These are phyloP conservation scores for Zygosaccharomyces rouxii DNA, from an alignment of 805 yeast species.

Conservation along the genomic window DNA sequence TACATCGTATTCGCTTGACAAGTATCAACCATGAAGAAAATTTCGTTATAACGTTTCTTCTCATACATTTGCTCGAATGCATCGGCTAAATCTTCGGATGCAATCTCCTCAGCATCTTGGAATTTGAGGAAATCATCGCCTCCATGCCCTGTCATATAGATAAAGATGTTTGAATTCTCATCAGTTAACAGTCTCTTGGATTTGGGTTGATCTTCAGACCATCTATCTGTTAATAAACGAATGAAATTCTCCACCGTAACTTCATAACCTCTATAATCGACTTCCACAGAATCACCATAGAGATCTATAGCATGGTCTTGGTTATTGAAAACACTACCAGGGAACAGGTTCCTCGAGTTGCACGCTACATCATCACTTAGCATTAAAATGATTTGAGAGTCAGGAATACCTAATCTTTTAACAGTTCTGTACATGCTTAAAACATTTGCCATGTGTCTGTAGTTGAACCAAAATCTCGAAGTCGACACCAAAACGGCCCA, in stretches of 20 bases:
- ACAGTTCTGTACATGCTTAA: conserved; percentile 93
- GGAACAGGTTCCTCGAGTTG: conserved; percentile 91
- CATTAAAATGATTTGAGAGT: conserved; percentile 94
- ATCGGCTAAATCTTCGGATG: conserved; percentile 92
- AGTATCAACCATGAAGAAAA: conserved; percentile 96
- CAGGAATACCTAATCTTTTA: conserved; percentile 94
- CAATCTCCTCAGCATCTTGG: conserved; percentile 97
- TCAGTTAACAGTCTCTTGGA: conserved; percentile 88
- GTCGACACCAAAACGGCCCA: conserved; percentile 92
- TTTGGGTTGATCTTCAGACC: conserved; percentile 92
- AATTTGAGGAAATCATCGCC: conserved; percentile 96
- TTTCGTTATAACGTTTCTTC: conserved; percentile 90
- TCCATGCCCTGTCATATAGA: conserved; percentile 97
- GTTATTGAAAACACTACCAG: conserved; percentile 93
- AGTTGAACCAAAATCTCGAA: conserved; percentile 96
- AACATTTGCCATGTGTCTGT: conserved; percentile 96
- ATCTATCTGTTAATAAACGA: conserved; percentile 87
- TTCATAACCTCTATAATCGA: conserved; percentile 95
- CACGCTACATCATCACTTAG: conserved; percentile 96
- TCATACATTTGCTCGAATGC: conserved; percentile 97
- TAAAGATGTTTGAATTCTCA: conserved; percentile 88
- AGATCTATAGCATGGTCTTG: conserved; percentile 87
- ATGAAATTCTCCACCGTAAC: conserved; percentile 96
- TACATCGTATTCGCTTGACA: conserved; percentile 99
- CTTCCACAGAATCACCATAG: conserved; percentile 92